These are phyloP conservation scores for Acanthochlamys bracteata DNA, from an alignment of 106 monocot genomes.

Conservation along the genomic window DNA sequence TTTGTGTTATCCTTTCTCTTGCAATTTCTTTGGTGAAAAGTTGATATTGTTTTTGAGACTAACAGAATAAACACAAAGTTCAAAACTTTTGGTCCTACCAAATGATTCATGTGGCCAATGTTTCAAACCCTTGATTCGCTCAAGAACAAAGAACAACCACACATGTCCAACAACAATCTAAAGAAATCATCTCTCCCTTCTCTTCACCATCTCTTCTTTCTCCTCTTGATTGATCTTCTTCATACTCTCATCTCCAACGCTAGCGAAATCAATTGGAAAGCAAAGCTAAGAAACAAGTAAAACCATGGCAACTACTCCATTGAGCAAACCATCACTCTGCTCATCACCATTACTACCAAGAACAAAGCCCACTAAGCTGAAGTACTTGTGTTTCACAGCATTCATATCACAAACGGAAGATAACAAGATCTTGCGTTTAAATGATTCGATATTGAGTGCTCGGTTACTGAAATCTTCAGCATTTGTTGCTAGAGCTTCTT, in stretches of 20 bases:
- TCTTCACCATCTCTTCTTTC: too few relatives aligned
- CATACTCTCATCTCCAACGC: not conserved
- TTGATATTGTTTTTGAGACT: too few relatives aligned
- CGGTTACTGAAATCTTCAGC: not conserved
- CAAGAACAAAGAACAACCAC: slow-evolving; percentile 2
- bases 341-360: slow-evolving; percentile 29
- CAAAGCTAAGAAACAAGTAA: not conserved
- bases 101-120: not conserved
- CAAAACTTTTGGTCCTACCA: too few relatives aligned
- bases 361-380: slow-evolving; percentile 11
- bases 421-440: not conserved
- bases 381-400: not conserved
- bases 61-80: too few relatives aligned
- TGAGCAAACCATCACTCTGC: slow-evolving; percentile 26
- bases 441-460: too few relatives aligned
- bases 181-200: not conserved
- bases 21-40: too few relatives aligned
- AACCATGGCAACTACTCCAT: slow-evolving; percentile 30
- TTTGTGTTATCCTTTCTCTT: too few relatives aligned
- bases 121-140: not conserved
- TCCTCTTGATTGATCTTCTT: not conserved
- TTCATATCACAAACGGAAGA: not conserved
- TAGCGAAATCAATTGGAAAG: not conserved
- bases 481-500: slow-evolving; percentile 24
- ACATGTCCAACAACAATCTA: not conserved